Percentiles rank a stretch among this genome's conserved stretches.
Evolutionary conservation across 2,329 filamentous ascomycete species (phyloP).

Genomic region (Phaeosphaeriaceae sp.): DNA sequence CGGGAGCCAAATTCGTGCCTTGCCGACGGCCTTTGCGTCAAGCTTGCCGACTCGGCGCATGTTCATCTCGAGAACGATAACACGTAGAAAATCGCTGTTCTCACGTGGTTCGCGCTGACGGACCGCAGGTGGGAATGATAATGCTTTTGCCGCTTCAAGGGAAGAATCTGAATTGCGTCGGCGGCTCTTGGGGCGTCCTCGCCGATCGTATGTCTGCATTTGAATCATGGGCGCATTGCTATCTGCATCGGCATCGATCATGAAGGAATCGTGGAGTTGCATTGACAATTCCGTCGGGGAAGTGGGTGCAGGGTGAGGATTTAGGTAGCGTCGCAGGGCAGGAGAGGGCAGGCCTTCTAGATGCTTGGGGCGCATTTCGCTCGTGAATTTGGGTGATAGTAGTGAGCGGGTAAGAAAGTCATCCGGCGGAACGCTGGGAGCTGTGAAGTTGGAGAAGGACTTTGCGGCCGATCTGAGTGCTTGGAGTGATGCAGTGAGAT

Average conservation of each 20-base stretch:
- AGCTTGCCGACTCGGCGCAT: constrained; percentile 69
- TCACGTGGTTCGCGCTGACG: constrained; percentile 68
- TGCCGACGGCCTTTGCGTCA: constrained; percentile 60
- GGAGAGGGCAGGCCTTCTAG: constrained; percentile 61
- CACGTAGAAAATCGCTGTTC: constrained; percentile 67
- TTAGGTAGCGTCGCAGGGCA: constrained; percentile 66
- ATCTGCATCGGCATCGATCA: constrained; percentile 41
- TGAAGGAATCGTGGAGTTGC: constrained; percentile 48
- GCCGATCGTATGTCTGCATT: constrained; percentile 65
- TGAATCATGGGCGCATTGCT: constrained; percentile 63
- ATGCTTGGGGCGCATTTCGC: constrained; percentile 65
- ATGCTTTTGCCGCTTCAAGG: constrained; percentile 52
- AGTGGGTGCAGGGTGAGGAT: constrained; percentile 56
- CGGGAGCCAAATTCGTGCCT: constrained; percentile 66
- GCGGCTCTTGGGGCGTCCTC: constrained; percentile 37
- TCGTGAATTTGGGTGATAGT: constrained; percentile 63
- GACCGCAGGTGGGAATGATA: constrained; percentile 51
- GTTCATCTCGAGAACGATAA: constrained; percentile 72
- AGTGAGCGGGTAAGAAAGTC: constrained; percentile 67
- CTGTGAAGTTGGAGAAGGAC: constrained; percentile 65
- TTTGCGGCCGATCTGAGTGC: constrained; percentile 67
- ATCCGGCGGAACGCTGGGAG: constrained; percentile 60
- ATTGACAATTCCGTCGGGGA: constrained; percentile 48
- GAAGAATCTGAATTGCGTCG: constrained; percentile 44
- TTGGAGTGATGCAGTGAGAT: constrained; percentile 67